Conservation (phyloP, 495 filamentous ascomycete genomes). For the Podospora sp. region DNA sequence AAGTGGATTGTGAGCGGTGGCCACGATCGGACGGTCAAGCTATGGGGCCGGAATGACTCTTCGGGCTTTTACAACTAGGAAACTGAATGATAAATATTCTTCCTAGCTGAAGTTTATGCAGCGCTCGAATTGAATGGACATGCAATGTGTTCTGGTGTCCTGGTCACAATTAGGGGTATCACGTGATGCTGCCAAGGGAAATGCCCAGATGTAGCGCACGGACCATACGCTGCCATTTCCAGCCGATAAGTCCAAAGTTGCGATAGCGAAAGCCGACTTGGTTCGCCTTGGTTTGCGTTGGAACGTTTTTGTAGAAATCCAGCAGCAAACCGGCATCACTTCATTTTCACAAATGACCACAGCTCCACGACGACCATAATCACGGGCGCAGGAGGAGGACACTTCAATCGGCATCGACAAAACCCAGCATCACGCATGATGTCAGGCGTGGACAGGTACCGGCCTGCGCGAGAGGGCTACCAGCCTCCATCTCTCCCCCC, state of each 20-base stretch:
- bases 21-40: conserved; percentile 91
- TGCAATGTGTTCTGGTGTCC: not conserved
- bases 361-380: not conserved
- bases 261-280: conserved; percentile 1
- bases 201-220: not conserved
- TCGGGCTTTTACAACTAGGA: conserved; percentile 43
- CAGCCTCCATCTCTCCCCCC: conserved; percentile 43
- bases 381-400: conserved; percentile 31
- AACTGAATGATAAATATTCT: not conserved
- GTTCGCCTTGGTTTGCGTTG: conserved; percentile 6
- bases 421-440: conserved; percentile 32
- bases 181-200: not conserved
- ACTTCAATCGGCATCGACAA: not conserved
- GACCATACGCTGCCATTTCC: not conserved
- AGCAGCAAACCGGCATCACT: not conserved
- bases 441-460: conserved; percentile 56
- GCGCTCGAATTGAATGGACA: not conserved
- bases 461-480: conserved; percentile 51
- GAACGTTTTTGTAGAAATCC: not conserved
- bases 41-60: conserved; percentile 89
- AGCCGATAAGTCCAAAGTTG: conserved; percentile 10
- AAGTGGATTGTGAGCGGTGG: conserved; percentile 93
- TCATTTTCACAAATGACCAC: conserved; percentile 6
- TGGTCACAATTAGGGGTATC: not conserved
- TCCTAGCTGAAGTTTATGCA: not conserved